Percentiles rank a stretch among this genome's conserved stretches.
Conservation (phyloP, 2,329 filamentous ascomycete genomes). For the Fusarium decemcellulare region DNA sequence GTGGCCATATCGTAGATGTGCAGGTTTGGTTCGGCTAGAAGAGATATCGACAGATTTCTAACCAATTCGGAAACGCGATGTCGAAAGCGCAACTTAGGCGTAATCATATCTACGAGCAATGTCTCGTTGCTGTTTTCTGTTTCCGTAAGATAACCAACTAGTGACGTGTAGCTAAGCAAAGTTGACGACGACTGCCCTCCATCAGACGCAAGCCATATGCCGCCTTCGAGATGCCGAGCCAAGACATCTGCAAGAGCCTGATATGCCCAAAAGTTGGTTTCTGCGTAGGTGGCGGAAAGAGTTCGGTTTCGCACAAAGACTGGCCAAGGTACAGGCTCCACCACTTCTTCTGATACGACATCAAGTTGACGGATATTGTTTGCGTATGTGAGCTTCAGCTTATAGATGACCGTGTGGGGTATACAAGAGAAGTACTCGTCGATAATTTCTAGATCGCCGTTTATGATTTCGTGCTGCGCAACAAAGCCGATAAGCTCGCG, state of each 20-base stretch:
- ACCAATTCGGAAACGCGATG: neutral
- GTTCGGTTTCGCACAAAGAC: neutral
- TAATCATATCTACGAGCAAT: rapidly evolving
- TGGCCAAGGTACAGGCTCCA: neutral
- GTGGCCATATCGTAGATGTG: neutral
- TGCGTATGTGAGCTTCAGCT: too few relatives aligned
- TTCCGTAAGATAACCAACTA: neutral
- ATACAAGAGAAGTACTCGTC: too few relatives aligned
- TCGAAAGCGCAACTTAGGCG: neutral
- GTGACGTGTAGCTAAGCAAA: neutral
- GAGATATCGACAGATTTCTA: neutral
- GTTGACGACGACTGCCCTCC: neutral
- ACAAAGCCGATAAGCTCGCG: too few relatives aligned
- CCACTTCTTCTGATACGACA: neutral
- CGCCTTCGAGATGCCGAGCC: neutral
- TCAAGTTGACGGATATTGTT: too few relatives aligned
- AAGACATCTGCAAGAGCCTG: neutral
- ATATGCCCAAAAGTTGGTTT: neutral
- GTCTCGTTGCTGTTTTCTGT: rapidly evolving
- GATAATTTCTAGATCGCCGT: too few relatives aligned
- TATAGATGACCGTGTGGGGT: too few relatives aligned
- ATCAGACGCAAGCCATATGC: neutral
- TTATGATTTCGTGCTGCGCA: too few relatives aligned
- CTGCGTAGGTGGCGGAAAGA: neutral
- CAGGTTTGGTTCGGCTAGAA: neutral